These are phyloP conservation scores for Tetrapisispora fleetii DNA, from an alignment of 805 yeast species.

Conservation along the genomic window DNA sequence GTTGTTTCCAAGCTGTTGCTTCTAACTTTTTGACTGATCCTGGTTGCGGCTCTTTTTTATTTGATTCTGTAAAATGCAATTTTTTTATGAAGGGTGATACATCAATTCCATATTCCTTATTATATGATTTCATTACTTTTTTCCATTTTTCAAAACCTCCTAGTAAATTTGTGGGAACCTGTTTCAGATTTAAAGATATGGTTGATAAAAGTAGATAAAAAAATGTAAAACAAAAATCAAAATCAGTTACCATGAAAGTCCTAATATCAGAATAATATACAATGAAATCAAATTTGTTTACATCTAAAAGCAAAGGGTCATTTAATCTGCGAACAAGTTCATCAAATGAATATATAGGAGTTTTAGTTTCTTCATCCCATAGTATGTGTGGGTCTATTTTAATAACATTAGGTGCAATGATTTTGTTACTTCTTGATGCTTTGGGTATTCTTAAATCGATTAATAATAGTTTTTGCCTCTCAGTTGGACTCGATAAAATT, in stretches of 20 bases:
- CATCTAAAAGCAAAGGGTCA: conserved; percentile 21
- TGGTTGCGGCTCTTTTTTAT: not conserved
- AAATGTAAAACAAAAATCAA: conserved; percentile 29
- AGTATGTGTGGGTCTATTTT: conserved; percentile 33
- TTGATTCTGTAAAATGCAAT: conserved; percentile 1
- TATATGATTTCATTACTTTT: conserved; percentile 24
- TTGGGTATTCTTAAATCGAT: conserved; percentile 34
- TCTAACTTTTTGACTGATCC: not conserved
- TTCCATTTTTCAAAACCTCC: conserved; percentile 42
- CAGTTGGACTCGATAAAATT: conserved; percentile 37
- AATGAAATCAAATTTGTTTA: conserved; percentile 28
- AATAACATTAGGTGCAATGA: conserved; percentile 31
- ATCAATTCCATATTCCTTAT: conserved; percentile 17
- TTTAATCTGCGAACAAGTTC: conserved; percentile 23
- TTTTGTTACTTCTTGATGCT: conserved; percentile 28
- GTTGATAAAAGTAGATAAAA: conserved; percentile 22
- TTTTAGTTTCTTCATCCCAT: conserved; percentile 18
- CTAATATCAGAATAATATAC: conserved; percentile 33
- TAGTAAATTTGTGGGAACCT: conserved; percentile 26
- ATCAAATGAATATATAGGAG: conserved; percentile 27
- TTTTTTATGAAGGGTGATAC: conserved; percentile 16
- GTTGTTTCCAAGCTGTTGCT: conserved; percentile 12
- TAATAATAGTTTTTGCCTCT: conserved; percentile 30
- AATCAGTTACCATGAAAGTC: conserved; percentile 23
- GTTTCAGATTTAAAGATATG: conserved; percentile 8